A percentile compares a stretch with the other conserved stretches of the same genome.
Conservation (phyloP, 192 early-diverging fungal genomes). For the Powellomyces hirtus region DNA sequence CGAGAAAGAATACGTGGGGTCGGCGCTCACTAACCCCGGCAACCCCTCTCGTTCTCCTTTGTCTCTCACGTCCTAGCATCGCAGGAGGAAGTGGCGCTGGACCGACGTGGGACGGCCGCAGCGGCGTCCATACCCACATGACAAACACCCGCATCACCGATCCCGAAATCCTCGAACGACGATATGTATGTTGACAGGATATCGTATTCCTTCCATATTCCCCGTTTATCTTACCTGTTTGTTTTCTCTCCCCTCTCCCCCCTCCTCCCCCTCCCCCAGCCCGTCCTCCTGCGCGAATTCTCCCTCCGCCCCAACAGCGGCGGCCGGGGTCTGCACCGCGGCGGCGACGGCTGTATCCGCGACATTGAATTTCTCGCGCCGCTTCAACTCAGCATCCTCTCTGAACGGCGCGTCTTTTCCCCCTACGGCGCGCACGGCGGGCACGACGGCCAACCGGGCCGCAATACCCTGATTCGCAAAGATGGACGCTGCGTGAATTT, state of each 20-base stretch:
- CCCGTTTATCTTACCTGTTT: not conserved
- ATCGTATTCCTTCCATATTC: too few relatives aligned
- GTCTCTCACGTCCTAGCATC: too few relatives aligned
- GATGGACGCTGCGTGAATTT: slow-evolving; percentile 60
- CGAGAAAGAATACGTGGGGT: too few relatives aligned
- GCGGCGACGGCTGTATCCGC: slow-evolving; percentile 82
- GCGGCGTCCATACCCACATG: slow-evolving; percentile 75
- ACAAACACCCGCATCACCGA: slow-evolving; percentile 98
- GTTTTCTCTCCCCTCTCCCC: not conserved
- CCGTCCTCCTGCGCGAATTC: slow-evolving; percentile 86
- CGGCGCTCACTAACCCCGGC: not conserved
- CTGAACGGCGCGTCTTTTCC: slow-evolving; percentile 83
- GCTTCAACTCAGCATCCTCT: slow-evolving; percentile 85
- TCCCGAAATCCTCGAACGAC: slow-evolving; percentile 88
- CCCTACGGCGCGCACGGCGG: slow-evolving; percentile 90
- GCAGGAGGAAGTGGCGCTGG: slow-evolving; percentile 79
- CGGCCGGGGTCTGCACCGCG: slow-evolving; percentile 70
- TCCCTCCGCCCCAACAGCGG: slow-evolving; percentile 69
- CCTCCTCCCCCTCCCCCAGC: too few relatives aligned
- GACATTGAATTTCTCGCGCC: slow-evolving; percentile 83
- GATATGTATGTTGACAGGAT: too few relatives aligned
- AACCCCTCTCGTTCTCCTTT: not conserved
- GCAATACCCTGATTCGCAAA: slow-evolving; percentile 71
- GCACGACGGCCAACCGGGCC: slow-evolving; percentile 62
- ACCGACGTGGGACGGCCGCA: slow-evolving; percentile 82